Percentiles rank a stretch among this genome's conserved stretches.
Conservation (phyloP, 306 rosid species). For the Amphicarpaea edgeworthii region DNA sequence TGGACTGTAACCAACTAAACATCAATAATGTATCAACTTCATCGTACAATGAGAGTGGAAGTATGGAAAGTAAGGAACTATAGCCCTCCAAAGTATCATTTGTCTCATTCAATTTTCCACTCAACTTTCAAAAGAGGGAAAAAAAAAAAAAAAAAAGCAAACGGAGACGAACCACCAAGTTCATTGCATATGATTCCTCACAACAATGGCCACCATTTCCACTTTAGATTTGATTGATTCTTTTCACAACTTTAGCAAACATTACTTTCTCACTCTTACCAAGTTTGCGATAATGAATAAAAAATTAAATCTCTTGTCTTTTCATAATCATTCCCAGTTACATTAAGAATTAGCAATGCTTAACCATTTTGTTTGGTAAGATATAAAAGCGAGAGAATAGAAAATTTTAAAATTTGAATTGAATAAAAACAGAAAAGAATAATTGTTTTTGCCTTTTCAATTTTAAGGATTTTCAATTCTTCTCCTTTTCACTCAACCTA, state of each 20-base stretch:
- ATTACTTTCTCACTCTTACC: neutral
- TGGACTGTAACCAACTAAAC: slow-evolving; percentile 17
- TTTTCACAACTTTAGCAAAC: neutral
- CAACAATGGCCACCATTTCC: neutral
- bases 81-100: neutral
- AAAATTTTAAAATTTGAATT: no score
- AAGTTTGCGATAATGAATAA: no score
- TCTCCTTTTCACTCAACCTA: no score
- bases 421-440: no score
- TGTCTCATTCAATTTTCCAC: neutral
- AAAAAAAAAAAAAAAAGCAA: neutral
- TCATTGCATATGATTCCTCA: slow-evolving; percentile 27
- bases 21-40: neutral
- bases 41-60: slow-evolving; percentile 13
- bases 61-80: neutral
- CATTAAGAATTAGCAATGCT: no score
- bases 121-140: neutral
- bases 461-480: no score
- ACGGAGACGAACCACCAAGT: neutral
- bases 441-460: no score
- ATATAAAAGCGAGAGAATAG: no score
- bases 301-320: no score
- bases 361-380: no score
- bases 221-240: neutral
- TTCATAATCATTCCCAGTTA: no score